These are phyloP conservation scores for Emericellopsis terricola DNA, from an alignment of 495 filamentous ascomycete genomes.

Conservation along the genomic window DNA sequence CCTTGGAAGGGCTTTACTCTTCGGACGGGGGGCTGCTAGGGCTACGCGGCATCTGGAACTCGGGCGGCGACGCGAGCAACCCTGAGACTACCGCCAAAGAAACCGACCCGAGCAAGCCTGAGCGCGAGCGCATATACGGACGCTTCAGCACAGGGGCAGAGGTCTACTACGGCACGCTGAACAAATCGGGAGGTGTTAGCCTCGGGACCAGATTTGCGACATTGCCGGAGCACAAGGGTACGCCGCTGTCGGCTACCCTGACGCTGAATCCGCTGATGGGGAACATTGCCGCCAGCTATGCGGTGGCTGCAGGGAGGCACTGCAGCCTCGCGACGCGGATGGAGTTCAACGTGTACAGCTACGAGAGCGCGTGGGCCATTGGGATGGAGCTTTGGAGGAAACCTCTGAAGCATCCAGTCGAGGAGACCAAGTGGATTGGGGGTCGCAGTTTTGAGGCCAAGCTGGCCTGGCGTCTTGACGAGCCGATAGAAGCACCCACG, in stretches of 20 bases:
- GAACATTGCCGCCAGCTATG: slow-evolving; percentile 74
- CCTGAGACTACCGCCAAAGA: slow-evolving; percentile 8
- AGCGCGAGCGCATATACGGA: slow-evolving; percentile 37
- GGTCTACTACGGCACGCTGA: slow-evolving; percentile 82
- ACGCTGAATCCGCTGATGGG: slow-evolving; percentile 89
- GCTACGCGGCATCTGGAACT: slow-evolving; percentile 81
- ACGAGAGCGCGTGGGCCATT: slow-evolving; percentile 82
- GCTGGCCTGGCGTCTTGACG: slow-evolving; percentile 34
- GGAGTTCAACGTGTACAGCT: slow-evolving; percentile 96
- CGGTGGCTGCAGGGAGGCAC: slow-evolving; percentile 64
- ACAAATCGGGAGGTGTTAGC: slow-evolving; percentile 68
- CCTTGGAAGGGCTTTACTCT: slow-evolving; percentile 77
- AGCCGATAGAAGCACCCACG: slow-evolving; percentile 9
- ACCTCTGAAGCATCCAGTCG: slow-evolving; percentile 20
- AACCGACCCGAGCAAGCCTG: slow-evolving; percentile 6
- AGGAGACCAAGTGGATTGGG: slow-evolving; percentile 15
- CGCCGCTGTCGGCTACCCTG: slow-evolving; percentile 82
- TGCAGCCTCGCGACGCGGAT: slow-evolving; percentile 76
- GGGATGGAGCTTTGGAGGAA: slow-evolving; percentile 80
- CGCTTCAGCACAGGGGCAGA: slow-evolving; percentile 76
- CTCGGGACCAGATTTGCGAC: slow-evolving; percentile 79
- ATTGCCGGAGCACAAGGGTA: slow-evolving; percentile 63
- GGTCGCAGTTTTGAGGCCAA: slow-evolving; percentile 33
- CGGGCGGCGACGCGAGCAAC: slow-evolving; percentile 51
- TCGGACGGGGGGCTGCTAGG: slow-evolving; percentile 84